phyloP scores from a whole-genome alignment of 345 rosid genomes.

The Corchorus olitorius region DNA sequence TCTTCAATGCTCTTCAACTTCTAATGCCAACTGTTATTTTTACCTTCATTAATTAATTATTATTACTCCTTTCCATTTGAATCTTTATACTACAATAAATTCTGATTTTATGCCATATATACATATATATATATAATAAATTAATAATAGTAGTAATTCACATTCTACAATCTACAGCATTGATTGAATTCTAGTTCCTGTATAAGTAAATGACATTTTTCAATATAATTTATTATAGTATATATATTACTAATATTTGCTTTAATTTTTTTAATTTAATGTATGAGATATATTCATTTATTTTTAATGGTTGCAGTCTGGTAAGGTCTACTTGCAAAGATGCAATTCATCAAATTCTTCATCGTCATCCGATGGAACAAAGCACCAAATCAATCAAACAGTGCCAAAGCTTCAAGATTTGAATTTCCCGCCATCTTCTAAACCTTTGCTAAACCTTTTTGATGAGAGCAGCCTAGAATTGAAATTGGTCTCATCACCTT shows the following conservation, averaged over 20 bases:
- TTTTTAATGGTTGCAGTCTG: constrained; percentile 60
- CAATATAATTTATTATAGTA: neutral
- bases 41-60: neutral
- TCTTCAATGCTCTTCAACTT: neutral
- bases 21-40: neutral
- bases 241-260: too few species aligned
- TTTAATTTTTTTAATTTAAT: neutral
- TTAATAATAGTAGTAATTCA: neutral
- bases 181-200: neutral
- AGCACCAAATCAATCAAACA: constrained; percentile 47
- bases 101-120: neutral
- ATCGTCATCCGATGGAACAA: constrained; percentile 35
- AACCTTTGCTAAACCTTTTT: constrained; percentile 47
- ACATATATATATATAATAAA: too few species aligned
- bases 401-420: constrained; percentile 64
- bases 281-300: neutral
- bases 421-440: constrained; percentile 58
- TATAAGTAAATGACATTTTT: too few species aligned
- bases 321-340: constrained; percentile 75
- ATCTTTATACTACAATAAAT: neutral
- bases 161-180: neutral
- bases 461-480: constrained; percentile 54
- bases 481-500: constrained; percentile 36
- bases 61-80: constrained; percentile 3
- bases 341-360: constrained; percentile 54